These are phyloP conservation scores for Claviceps digitariae DNA, from an alignment of 2,329 filamentous ascomycete genomes.

Conservation along the genomic window DNA sequence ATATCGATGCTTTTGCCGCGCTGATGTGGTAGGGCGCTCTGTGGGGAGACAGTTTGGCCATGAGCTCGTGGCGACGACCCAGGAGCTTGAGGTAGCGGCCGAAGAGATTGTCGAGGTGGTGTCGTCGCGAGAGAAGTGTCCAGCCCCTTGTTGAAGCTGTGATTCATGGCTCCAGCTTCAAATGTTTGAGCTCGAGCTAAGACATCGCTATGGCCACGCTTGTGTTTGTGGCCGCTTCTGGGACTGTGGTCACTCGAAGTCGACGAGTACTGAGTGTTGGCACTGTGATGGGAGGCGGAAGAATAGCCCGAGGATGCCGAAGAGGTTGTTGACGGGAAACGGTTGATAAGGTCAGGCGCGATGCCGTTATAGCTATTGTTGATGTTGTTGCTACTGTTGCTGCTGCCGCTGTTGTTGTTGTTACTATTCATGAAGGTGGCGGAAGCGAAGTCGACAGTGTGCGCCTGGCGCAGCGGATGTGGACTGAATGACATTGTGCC, in stretches of 20 bases:
- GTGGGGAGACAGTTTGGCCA: constrained; percentile 13
- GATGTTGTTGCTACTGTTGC: constrained; percentile 24
- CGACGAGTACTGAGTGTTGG: constrained; percentile 50
- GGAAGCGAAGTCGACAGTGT: constrained; percentile 28
- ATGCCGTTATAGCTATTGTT: constrained; percentile 24
- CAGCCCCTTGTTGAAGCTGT: constrained; percentile 28
- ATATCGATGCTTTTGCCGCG: constrained; percentile 55
- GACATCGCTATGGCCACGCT: constrained; percentile 64
- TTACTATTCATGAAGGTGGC: not conserved
- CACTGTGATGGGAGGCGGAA: constrained; percentile 43
- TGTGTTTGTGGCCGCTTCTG: constrained; percentile 37
- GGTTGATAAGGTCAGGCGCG: constrained; percentile 30
- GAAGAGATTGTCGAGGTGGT: constrained; percentile 62
- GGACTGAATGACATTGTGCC: constrained; percentile 41
- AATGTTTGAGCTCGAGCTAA: constrained; percentile 38
- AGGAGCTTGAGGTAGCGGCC: constrained; percentile 58
- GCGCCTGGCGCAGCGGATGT: constrained; percentile 44
- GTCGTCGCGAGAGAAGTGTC: constrained; percentile 56
- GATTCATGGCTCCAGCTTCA: constrained; percentile 28
- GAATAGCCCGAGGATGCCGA: constrained; percentile 60
- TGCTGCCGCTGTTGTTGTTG: constrained; percentile 4
- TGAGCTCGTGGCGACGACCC: constrained; percentile 30
- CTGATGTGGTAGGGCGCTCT: constrained; percentile 25
- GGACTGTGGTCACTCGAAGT: constrained; percentile 46
- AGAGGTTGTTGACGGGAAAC: constrained; percentile 57